Conservation (phyloP, 1,139 yeast genomes). For the Blastobotrys raffinosifermentans region DNA sequence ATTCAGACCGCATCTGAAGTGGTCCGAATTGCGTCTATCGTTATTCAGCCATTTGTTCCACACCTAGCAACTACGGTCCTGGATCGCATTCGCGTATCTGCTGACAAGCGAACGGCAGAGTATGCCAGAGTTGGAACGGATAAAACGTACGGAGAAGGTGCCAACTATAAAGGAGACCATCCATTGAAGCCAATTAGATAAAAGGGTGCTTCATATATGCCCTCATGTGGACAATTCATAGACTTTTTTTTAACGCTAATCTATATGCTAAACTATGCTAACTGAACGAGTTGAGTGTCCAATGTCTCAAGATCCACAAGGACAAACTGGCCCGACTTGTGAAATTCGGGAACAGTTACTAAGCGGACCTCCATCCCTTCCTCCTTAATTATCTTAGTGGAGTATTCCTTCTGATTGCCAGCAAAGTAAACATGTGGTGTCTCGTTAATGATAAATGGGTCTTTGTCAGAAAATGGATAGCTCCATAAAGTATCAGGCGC, state of each 20-base stretch:
- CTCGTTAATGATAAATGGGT: conserved; percentile 73
- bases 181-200: conserved; percentile 15
- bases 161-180: conserved; percentile 39
- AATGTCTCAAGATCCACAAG: conserved; percentile 56
- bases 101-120: conserved; percentile 37
- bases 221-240: too few species aligned
- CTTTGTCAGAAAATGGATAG: conserved; percentile 73
- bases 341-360: conserved; percentile 68
- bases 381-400: conserved; percentile 31
- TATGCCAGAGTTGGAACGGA: conserved; percentile 47
- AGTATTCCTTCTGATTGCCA: conserved; percentile 71
- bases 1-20: conserved; percentile 67
- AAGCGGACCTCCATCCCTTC: conserved; percentile 43
- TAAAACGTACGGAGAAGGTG: conserved; percentile 41
- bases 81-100: conserved; percentile 53
- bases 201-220: too few species aligned
- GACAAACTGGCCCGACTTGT: conserved; percentile 60
- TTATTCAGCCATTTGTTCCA: conserved; percentile 72
- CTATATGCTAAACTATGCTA: too few species aligned
- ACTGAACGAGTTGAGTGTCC: conserved; percentile 23
- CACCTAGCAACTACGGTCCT: conserved; percentile 50
- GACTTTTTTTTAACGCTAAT: too few species aligned
- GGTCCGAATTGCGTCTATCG: conserved; percentile 58
- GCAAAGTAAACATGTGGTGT: conserved; percentile 83
- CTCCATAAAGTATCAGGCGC: conserved; percentile 90